Base-by-base conservation (phyloP, 768 basidiomycete genomes). In the Collybia nuda region DNA sequence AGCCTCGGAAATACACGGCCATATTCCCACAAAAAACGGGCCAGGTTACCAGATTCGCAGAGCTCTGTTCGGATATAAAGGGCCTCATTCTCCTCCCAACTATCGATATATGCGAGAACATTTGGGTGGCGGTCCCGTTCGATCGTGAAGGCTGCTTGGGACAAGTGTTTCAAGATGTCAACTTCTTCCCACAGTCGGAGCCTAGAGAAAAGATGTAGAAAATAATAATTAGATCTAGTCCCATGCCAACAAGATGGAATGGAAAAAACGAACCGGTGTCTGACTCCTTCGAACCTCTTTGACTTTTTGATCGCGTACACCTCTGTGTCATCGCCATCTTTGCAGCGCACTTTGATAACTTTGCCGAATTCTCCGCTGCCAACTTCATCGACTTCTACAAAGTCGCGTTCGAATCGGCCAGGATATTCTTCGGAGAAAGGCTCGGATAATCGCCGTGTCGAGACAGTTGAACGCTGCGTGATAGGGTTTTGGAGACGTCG, bases 341-440 rank as follows among this genome's bases (percentile, higher is more conserved):
- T 91, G 63, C 76, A 73, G 48, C 79, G 80, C 38, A 87, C 91
- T 69, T 89, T 91, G 71, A 93, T 88, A 17, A 93, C 96, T 61
- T 88, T 88, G 21, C 94, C 94, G 68, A 98, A 98, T 63, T 93
- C 92, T 12, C 96, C 96, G 45, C 85, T 86, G 5, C 96, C 96
- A 9, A 98, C 75, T 60, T 86, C 82, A 50, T 89, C 88, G 37
- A 93, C 71, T 59, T 90, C 83, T 7, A 82, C 74, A 63, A 94
- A 98, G 39, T 91, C 84, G 53, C 79, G 82, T 62, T 90, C 88
- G 53, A 96, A 93, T 44, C 80, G 79, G 17, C 87, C 84, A 7
- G 76, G 69, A 48, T 78, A 76, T 48, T 80, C 79, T 42, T 83
- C 77, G 44, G 66, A 62, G 47, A 71, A 70, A 26, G 72, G 60